A percentile compares a stretch with the other conserved stretches of the same genome.
phyloP scores from a whole-genome alignment of 768 basidiomycete species.

The Neoboletus subvelutipes region DNA sequence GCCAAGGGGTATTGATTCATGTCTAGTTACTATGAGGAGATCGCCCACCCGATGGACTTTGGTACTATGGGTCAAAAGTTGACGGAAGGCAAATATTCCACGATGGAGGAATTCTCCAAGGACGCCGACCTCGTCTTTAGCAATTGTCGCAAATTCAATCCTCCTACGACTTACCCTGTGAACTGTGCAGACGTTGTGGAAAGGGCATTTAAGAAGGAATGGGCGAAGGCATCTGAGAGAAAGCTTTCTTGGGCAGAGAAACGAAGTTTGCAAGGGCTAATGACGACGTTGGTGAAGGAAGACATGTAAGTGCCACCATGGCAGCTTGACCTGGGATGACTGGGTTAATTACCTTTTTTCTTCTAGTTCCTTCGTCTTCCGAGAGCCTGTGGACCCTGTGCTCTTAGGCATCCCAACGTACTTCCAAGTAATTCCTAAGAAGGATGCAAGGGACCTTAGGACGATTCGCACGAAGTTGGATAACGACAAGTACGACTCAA shows the following conservation, averaged over 20 bases:
- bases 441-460: conserved; percentile 82
- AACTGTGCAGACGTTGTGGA: conserved; percentile 74
- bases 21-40: conserved; percentile 86
- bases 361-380: conserved; percentile 71
- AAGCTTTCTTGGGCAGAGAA: conserved; percentile 81
- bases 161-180: conserved; percentile 71
- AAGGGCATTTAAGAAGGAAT: conserved; percentile 77
- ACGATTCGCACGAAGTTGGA: conserved; percentile 83
- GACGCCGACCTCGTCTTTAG: conserved; percentile 82
- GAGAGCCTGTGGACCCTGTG: conserved; percentile 87
- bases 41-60: conserved; percentile 91
- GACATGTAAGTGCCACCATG: conserved; percentile 46
- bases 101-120: conserved; percentile 77
- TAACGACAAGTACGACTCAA: conserved; percentile 74
- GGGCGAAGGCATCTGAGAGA: conserved; percentile 71
- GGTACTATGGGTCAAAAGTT: conserved; percentile 75
- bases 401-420: conserved; percentile 83
- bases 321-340: not conserved
- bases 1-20: conserved; percentile 1
- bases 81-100: conserved; percentile 62
- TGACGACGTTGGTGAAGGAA: conserved; percentile 71
- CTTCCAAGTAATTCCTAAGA: conserved; percentile 78
- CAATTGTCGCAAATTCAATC: conserved; percentile 95
- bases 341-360: not conserved
- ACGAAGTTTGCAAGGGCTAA: conserved; percentile 65